These are phyloP conservation scores for Colletotrichum sp. DNA, from an alignment of 2,329 filamentous ascomycete genomes.

Conservation along the genomic window DNA sequence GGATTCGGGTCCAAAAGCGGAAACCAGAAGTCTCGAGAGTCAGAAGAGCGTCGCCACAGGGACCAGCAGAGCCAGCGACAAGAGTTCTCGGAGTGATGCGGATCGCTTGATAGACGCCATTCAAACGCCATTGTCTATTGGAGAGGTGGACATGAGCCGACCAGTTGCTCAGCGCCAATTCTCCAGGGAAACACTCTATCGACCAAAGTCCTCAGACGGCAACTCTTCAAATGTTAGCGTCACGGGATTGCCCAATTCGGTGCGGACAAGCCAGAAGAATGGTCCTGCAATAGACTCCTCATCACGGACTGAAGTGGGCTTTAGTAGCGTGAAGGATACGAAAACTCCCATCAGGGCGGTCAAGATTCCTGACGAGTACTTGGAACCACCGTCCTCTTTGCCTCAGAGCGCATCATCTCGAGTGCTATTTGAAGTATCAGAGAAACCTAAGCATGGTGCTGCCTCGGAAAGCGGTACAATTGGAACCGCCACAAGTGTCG, in stretches of 20 bases:
- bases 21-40: constrained; percentile 37
- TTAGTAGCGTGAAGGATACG: constrained; percentile 44
- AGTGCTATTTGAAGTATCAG: constrained; percentile 43
- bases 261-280: constrained; percentile 21
- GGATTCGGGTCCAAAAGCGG: background rate
- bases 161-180: constrained; percentile 23
- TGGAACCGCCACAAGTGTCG: constrained; percentile 4
- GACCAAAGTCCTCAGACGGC: background rate
- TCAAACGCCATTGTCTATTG: constrained; percentile 58
- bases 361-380: constrained; percentile 54
- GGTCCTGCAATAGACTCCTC: constrained; percentile 14
- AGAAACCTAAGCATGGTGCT: background rate
- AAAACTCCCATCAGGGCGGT: constrained; percentile 53
- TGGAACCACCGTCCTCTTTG: constrained; percentile 31
- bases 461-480: background rate
- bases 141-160: background rate
- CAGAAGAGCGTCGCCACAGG: constrained; percentile 39
- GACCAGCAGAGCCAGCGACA: constrained; percentile 45
- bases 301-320: constrained; percentile 36
- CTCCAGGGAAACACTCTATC: constrained; percentile 20
- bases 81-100: constrained; percentile 65
- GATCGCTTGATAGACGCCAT: constrained; percentile 77
- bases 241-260: background rate
- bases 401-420: constrained; percentile 38
- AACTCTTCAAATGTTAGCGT: background rate